phyloP scores from a whole-genome alignment of 2,329 filamentous ascomycete genomes.

The Xylariaceae sp. region DNA sequence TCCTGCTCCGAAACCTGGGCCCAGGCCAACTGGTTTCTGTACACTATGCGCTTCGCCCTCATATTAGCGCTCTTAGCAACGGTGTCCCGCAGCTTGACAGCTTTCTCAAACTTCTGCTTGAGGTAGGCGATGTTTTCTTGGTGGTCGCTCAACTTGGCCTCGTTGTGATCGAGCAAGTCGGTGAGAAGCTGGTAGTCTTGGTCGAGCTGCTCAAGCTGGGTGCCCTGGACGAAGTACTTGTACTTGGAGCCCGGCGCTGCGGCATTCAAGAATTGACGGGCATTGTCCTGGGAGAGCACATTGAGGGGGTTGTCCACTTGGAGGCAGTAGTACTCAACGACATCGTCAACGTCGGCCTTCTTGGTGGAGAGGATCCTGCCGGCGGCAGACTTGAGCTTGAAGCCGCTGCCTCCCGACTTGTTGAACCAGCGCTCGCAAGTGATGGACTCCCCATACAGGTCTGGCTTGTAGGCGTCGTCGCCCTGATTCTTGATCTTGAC shows the following conservation, averaged over 20 bases:
- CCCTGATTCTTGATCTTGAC: conserved; percentile 91
- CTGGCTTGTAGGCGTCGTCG: conserved; percentile 71
- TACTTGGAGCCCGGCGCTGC: conserved; percentile 83
- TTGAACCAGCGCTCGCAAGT: conserved; percentile 87
- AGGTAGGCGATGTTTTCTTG: conserved; percentile 56
- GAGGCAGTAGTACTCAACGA: conserved; percentile 85
- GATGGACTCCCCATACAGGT: conserved; percentile 77
- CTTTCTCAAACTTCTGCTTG: conserved; percentile 50
- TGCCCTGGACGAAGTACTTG: conserved; percentile 91
- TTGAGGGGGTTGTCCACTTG: conserved; percentile 98
- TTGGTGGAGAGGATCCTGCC: conserved; percentile 71
- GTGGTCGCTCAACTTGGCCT: conserved; percentile 53
- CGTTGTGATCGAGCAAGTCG: conserved; percentile 67
- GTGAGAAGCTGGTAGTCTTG: conserved; percentile 82
- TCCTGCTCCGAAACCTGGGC: conserved; percentile 76
- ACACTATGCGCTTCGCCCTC: conserved; percentile 49
- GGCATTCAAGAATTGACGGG: conserved; percentile 82
- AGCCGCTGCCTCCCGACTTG: conserved; percentile 65
- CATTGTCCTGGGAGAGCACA: conserved; percentile 90
- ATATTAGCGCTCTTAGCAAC: conserved; percentile 61
- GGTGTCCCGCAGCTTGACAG: conserved; percentile 55
- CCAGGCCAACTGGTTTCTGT: conserved; percentile 72
- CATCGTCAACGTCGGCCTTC: conserved; percentile 81
- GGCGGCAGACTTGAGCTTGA: conserved; percentile 73
- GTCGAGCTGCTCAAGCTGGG: conserved; percentile 86